A percentile compares a stretch with the other conserved stretches of the same genome.
Conservation (phyloP, 228 moss, liverwort and hornwort genomes). For the Sphagnum fallax region DNA sequence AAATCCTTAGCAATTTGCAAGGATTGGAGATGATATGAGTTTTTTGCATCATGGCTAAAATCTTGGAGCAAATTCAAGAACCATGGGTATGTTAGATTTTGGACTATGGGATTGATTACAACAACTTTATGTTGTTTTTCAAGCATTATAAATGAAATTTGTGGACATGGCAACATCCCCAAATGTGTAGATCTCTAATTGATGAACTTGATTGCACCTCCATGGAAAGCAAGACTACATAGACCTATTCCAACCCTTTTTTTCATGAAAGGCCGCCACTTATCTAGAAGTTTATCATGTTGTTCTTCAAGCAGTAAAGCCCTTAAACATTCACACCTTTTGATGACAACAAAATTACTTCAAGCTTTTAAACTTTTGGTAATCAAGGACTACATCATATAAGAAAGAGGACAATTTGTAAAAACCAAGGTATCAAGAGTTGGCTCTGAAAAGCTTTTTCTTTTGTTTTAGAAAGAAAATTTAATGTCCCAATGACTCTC, state of each 20-base stretch:
- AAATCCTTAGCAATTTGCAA: too few species aligned
- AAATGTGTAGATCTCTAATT: slow-evolving; percentile 1
- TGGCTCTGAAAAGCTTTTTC: too few species aligned
- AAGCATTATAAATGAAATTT: slow-evolving; percentile 89
- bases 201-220: neutral
- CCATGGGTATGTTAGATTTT: slow-evolving; percentile 63
- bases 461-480: slow-evolving; percentile 52
- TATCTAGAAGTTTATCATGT: slow-evolving; percentile 56
- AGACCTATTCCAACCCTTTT: neutral
- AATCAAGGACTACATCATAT: too few species aligned
- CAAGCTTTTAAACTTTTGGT: too few species aligned
- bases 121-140: slow-evolving; percentile 72
- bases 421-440: too few species aligned
- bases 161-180: slow-evolving; percentile 50
- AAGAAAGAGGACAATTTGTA: too few species aligned
- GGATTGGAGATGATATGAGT: slow-evolving; percentile 18
- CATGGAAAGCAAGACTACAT: neutral
- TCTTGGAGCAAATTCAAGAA: slow-evolving; percentile 64
- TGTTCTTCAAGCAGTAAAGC: slow-evolving; percentile 46
- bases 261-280: slow-evolving; percentile 36
- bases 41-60: slow-evolving; percentile 76
- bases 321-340: neutral
- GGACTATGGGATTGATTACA: slow-evolving; percentile 66
- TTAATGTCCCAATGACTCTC: slow-evolving; percentile 12
- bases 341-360: too few species aligned